Conservation (phyloP, 495 filamentous ascomycete genomes). For the Tuber aestivum region DNA sequence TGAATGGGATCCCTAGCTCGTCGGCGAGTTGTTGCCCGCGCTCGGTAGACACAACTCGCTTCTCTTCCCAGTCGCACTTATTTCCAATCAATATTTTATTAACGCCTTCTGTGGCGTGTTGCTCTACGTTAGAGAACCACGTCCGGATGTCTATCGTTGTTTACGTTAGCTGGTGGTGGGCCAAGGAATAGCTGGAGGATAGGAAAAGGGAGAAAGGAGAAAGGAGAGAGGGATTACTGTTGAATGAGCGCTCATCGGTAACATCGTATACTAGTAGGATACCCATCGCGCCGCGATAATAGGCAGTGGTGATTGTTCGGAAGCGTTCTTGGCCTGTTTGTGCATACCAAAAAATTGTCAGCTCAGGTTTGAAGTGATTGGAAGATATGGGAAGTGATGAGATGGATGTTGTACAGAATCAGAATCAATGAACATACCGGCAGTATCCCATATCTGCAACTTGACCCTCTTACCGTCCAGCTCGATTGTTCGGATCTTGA, state of each 20-base stretch:
- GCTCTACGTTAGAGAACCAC: constrained; percentile 99
- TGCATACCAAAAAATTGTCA: not conserved
- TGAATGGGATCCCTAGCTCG: constrained; percentile 95
- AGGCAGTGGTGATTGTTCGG: constrained; percentile 96
- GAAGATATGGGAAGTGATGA: constrained; percentile 4
- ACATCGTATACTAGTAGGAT: constrained; percentile 98
- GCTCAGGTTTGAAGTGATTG: not conserved
- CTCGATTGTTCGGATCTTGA: constrained; percentile 99
- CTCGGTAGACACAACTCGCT: constrained; percentile 86
- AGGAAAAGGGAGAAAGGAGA: constrained; percentile 14
- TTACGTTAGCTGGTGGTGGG: not conserved
- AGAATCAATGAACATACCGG: constrained; percentile 47
- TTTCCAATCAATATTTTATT: constrained; percentile 99
- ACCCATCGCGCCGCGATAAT: constrained; percentile 97
- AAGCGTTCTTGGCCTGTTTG: constrained; percentile 77
- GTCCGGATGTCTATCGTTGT: constrained; percentile 86
- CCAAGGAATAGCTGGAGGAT: not conserved
- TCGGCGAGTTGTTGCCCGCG: constrained; percentile 88
- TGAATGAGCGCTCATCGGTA: constrained; percentile 93
- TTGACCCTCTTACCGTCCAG: constrained; percentile 97
- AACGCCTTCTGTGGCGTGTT: constrained; percentile 97
- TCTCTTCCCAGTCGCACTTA: constrained; percentile 99
- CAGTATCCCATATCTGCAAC: constrained; percentile 98
- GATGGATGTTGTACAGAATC: constrained; percentile 2
- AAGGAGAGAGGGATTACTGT: constrained; percentile 61